A percentile compares a stretch with the other conserved stretches of the same genome.
Evolutionary conservation across 2,329 filamentous ascomycete genomes (phyloP).

Genomic region (Fusarium nygamai): DNA sequence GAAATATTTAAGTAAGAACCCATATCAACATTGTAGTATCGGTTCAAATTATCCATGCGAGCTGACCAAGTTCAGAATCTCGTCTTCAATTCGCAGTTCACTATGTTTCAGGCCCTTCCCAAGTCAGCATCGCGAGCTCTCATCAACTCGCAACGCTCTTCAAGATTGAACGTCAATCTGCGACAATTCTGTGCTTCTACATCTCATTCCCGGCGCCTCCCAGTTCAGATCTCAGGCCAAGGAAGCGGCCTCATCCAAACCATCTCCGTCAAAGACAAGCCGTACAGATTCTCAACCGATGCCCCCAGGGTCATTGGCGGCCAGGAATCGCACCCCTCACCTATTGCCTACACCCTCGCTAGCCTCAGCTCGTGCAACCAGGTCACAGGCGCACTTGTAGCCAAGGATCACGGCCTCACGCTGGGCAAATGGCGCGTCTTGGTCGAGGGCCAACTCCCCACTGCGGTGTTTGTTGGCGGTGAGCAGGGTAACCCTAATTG

Average conservation of each 20-base stretch:
- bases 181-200: background rate
- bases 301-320: background rate
- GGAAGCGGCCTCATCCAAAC: background rate
- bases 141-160: background rate
- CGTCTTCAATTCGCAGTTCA: too few relatives aligned
- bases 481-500: background rate
- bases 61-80: too few relatives aligned
- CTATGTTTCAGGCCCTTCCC: fast-evolving
- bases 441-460: background rate
- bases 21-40: too few relatives aligned
- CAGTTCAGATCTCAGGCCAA: background rate
- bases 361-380: background rate
- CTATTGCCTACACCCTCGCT: background rate
- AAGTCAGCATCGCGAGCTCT: background rate
- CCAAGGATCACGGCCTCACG: background rate
- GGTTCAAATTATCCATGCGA: fast-evolving
- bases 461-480: background rate
- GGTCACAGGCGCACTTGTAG: background rate
- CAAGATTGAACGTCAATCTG: background rate
- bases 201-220: background rate
- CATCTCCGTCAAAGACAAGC: background rate
- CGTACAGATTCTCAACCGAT: background rate
- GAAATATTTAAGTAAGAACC: too few relatives aligned
- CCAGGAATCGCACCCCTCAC: background rate
- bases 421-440: background rate